Evolutionary conservation across 768 basidiomycete genomes (phyloP), one percentile per base, ranked within the genome.

Genomic region (Agaricus blazei): DNA sequence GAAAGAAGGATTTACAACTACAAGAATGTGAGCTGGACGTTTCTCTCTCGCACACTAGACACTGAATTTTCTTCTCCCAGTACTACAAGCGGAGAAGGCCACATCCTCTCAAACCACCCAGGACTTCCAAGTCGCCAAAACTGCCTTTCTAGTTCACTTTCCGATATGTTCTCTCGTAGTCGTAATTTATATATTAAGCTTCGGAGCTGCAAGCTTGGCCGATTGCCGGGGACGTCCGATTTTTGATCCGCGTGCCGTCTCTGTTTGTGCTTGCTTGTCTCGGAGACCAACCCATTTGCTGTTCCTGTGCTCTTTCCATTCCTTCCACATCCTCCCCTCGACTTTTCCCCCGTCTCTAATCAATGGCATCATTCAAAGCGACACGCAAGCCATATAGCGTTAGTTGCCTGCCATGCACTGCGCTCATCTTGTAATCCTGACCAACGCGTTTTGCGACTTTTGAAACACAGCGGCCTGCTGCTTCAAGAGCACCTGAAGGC

Each of bases 1-100:
- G 67, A 74, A 37, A 77, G 79, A 60, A 80, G 88, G 59, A 75
- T 91, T 59, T 69, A 68, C 57, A 78, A 76, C 51, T 90, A 83
- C 79, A 88, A 85, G 68, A 71, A 71, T 67, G 89, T 83, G 62
- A 57, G 83, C 75, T 3, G 12, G 37, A 37, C 26, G 55, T 57
- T 60, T 45, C 34, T n/a, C 14, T 45, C 38, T 14, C 31, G 12
- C 37, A 37, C 48, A 29, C 9, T 14, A 9, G 41, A 26, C 46
- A n/a, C 15, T 50, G 41, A 41, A 57, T 48, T 27, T 51, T 59
- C 26, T 48, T 55, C 57, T 14, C 54, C 9, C 61, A 81, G 79
- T 73, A 72, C 52, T 76, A 80, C 65, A 74, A 72, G 59, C 75
- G 74, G 70, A 76, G 74, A 57, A 77, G 71, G 60, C 82, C 79